Conservation (phyloP, 2,329 filamentous ascomycete genomes). For the Ceratocystis cubensis region DNA sequence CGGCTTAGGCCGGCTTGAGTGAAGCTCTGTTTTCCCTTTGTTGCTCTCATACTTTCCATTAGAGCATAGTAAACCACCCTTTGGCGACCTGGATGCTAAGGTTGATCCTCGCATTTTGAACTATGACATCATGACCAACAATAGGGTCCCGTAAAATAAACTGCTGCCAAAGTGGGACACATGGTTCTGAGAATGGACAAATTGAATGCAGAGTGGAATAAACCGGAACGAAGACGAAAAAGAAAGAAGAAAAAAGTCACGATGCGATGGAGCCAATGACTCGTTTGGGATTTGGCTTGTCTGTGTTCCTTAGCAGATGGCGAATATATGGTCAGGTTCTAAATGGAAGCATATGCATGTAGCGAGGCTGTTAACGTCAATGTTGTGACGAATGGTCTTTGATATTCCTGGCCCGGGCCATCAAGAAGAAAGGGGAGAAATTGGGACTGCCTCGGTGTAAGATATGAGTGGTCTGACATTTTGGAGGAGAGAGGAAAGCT, state of each 20-base stretch:
- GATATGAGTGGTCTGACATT: neutral
- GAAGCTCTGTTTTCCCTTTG: neutral
- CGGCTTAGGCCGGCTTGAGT: neutral
- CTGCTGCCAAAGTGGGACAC: neutral
- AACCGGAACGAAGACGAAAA: conserved; percentile 1
- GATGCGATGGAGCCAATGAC: neutral
- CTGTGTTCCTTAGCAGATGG: neutral
- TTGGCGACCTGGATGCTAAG: neutral
- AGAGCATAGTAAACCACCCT: neutral
- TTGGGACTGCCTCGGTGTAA: neutral
- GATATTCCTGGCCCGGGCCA: neutral
- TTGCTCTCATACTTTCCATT: neutral
- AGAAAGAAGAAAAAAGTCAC: neutral
- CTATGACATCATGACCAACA: neutral
- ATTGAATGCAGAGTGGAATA: conserved; percentile 1
- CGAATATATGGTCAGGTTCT: conserved; percentile 4
- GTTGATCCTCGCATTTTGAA: neutral
- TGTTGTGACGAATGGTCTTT: neutral
- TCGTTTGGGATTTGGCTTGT: neutral
- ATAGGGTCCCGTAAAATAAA: neutral
- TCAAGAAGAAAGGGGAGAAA: neutral
- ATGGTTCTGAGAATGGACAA: neutral
- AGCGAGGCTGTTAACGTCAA: neutral
- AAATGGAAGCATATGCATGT: neutral
- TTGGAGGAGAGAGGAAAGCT: neutral